Base-by-base conservation (phyloP, 2,329 filamentous ascomycete genomes). In the Neofusicoccum laricinum region DNA sequence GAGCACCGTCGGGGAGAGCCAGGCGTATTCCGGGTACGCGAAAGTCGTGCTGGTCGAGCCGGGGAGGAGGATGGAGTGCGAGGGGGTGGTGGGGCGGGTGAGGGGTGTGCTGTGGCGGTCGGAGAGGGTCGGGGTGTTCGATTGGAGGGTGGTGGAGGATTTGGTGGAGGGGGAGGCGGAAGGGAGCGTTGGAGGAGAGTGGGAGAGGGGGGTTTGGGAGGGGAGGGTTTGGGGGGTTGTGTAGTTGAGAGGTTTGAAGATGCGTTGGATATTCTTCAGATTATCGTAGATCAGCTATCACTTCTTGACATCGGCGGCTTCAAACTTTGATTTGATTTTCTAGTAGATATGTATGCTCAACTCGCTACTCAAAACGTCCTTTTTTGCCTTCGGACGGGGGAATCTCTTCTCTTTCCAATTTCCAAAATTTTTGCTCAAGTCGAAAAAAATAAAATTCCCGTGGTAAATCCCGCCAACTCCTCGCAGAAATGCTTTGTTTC, bases 141-240 rank as follows among this genome's bases (percentile, higher is more conserved):
- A 61, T 50, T 61, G 58, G 58, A 50, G 45, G 32, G 34, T 61
- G 2, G 8, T 61, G 58, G 58, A 50, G 34, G 58, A 61, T 4
- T 50, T 61, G 58, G 57, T 57, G 38, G 38, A 61, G 41, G 45
- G 17, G 4, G 36, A 32, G 3, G 53, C 12, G 15, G 21, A 19
- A 4, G 14, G n/a, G 6, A 19, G 10, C 4, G 36, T 4, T 17
- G 25, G 14, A 2, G 32, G 7, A 38, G 15, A 19, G 1, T 11
- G 38, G 19, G 21, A 32, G 25, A n/a, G 53, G 40, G 5, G 10
- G 41, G 11, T 46, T 32, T 49, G 55, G 55, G 55, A 30, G 19
- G 30, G 36, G 36, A 5, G 19, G 36, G 38, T 57, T 57, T 57
- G 51, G 51, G 14, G 21, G 14, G 6, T 38, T 6, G 36, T 38